phyloP scores from a whole-genome alignment of 441 rosid species.

The Raphanus hybrid region DNA sequence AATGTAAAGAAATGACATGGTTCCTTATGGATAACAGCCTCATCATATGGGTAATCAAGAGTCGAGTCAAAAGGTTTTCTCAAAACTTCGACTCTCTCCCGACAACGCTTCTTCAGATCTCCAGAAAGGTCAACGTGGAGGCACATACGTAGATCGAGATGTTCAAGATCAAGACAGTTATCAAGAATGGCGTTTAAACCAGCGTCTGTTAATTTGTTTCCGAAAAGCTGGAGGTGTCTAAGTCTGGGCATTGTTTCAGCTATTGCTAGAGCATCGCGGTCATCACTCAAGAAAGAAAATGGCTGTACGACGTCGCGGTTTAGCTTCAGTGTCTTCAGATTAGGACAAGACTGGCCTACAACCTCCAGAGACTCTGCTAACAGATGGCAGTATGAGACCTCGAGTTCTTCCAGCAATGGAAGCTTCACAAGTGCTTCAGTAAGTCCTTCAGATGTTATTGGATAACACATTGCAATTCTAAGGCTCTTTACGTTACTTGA shows the following conservation, averaged over 20 bases:
- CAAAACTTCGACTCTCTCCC: slow-evolving; percentile 46
- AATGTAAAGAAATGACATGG: too few species aligned
- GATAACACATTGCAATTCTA: not conserved
- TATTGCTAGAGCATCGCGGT: not conserved
- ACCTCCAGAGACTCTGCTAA: not conserved
- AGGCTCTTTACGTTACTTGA: not conserved
- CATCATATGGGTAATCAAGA: not conserved
- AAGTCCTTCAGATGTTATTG: not conserved
- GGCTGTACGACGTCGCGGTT: not conserved
- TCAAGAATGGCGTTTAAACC: slow-evolving; percentile 44
- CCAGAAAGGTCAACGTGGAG: not conserved
- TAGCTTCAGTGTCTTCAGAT: not conserved
- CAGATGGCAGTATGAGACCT: not conserved
- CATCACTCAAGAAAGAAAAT: not conserved
- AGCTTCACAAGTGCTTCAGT: not conserved
- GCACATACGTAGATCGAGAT: too few species aligned
- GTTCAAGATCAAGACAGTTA: not conserved
- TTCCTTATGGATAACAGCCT: not conserved
- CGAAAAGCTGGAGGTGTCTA: not conserved
- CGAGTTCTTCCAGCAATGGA: not conserved
- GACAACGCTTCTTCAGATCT: not conserved
- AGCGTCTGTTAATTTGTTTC: not conserved
- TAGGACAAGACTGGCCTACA: not conserved
- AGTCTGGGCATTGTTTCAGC: not conserved
- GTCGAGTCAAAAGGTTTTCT: slow-evolving; percentile 49